A percentile compares a stretch with the other conserved stretches of the same genome.
Evolutionary conservation across 1,284 basidiomycete genomes (phyloP).

Genomic region (Fomitopsis pinicola): DNA sequence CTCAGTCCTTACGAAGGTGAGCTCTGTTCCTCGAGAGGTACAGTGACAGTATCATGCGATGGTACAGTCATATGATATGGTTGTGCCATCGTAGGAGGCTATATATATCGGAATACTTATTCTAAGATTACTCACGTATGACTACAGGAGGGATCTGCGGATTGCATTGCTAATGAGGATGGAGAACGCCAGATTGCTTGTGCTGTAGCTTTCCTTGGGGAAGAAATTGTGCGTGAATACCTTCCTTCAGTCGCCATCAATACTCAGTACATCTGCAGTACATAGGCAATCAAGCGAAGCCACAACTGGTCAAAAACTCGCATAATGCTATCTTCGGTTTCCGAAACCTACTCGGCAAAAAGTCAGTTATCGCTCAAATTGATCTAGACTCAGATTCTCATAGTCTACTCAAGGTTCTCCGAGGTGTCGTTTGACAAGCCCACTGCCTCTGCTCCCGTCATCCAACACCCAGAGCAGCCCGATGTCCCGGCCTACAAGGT

Average conservation of each 20-base stretch:
- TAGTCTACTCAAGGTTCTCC: slow-evolving; percentile 51
- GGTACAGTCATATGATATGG: neutral
- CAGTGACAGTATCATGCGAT: neutral
- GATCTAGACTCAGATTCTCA: neutral
- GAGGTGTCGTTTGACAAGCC: slow-evolving; percentile 59
- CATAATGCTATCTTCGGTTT: slow-evolving; percentile 95
- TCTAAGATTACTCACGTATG: neutral
- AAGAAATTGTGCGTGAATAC: slow-evolving; percentile 68
- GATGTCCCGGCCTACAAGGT: slow-evolving; percentile 87
- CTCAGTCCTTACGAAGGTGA: slow-evolving; percentile 91
- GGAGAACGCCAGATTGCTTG: slow-evolving; percentile 98
- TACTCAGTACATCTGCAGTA: slow-evolving; percentile 56
- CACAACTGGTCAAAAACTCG: slow-evolving; percentile 93
- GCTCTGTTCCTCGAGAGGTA: slow-evolving; percentile 15
- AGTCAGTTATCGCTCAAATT: slow-evolving; percentile 38
- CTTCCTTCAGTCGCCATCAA: too few relatives aligned
- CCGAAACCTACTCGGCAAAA: slow-evolving; percentile 91
- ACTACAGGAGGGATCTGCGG: slow-evolving; percentile 77
- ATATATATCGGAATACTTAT: neutral
- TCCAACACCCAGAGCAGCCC: slow-evolving; percentile 69
- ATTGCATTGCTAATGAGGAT: slow-evolving; percentile 97
- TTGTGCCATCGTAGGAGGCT: neutral
- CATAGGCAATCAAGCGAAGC: slow-evolving; percentile 93
- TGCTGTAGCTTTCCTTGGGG: slow-evolving; percentile 88
- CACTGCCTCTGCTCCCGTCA: slow-evolving; percentile 58